Percentiles rank a stretch among this genome's conserved stretches.
Conservation (phyloP, 805 yeast species). For the Komagataella mondaviorum region DNA sequence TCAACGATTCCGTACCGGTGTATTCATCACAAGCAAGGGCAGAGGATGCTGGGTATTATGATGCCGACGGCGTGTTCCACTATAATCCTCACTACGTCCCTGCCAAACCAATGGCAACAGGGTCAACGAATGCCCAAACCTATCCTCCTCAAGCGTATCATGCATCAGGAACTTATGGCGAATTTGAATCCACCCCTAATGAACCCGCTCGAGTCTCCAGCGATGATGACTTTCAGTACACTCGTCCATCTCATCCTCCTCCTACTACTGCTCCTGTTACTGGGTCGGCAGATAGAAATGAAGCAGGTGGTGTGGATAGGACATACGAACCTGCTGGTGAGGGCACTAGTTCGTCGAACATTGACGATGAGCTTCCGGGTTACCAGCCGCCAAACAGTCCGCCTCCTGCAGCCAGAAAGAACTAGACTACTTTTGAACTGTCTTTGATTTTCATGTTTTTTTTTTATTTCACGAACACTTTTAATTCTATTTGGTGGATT, state of each 20-base stretch:
- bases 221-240: neutral
- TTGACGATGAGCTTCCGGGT: neutral
- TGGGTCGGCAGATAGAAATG: neutral
- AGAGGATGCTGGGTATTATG: conserved; percentile 68
- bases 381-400: neutral
- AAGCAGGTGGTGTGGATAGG: neutral
- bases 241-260: conserved; percentile 1
- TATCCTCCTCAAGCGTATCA: neutral
- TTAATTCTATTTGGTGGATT: neutral
- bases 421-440: neutral
- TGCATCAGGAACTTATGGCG: neutral
- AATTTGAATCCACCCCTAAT: neutral
- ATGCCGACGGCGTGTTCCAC: conserved; percentile 37
- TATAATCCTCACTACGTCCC: conserved; percentile 1
- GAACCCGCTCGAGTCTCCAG: neutral
- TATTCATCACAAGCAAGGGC: conserved; percentile 57
- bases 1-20: conserved; percentile 42
- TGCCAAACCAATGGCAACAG: neutral
- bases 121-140: neutral
- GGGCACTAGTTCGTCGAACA: neutral
- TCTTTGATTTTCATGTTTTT: neutral
- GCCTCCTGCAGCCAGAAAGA: neutral
- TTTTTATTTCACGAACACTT: neutral
- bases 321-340: neutral
- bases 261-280: neutral